phyloP scores from a whole-genome alignment of 2,329 filamentous ascomycete species.

The Cladosporium sp. region DNA sequence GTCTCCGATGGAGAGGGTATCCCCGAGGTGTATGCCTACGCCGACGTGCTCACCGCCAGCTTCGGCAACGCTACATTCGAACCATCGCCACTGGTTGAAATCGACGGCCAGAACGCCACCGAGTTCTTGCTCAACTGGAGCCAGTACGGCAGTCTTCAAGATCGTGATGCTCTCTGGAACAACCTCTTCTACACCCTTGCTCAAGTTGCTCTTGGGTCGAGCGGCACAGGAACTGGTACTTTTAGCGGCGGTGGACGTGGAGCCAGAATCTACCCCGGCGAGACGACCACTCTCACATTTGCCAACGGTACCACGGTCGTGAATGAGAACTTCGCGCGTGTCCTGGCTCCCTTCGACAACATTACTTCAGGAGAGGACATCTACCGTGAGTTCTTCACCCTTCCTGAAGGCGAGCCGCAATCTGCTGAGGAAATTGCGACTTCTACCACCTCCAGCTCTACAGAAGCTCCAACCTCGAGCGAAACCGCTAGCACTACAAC shows the following conservation, averaged over 20 bases:
- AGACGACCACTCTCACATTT: constrained; percentile 46
- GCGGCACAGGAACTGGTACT: constrained; percentile 44
- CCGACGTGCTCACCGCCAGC: constrained; percentile 46
- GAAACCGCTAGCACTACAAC: constrained; percentile 22
- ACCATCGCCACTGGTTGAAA: constrained; percentile 53
- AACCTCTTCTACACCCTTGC: constrained; percentile 50
- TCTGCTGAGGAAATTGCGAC: constrained; percentile 27
- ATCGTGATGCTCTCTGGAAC: constrained; percentile 59
- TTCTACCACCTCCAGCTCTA: constrained; percentile 20
- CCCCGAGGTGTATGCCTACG: constrained; percentile 58
- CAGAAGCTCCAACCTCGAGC: constrained; percentile 20
- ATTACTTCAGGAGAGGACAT: constrained; percentile 46
- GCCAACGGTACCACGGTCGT: constrained; percentile 46
- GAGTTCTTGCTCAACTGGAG: constrained; percentile 52
- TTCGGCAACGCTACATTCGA: constrained; percentile 43
- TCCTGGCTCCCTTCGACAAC: constrained; percentile 43
- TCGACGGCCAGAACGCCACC: constrained; percentile 58
- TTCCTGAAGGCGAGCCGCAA: constrained; percentile 23
- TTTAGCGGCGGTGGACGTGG: constrained; percentile 48
- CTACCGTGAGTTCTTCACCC: constrained; percentile 39
- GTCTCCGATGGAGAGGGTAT: constrained; percentile 62
- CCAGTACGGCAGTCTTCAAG: constrained; percentile 52
- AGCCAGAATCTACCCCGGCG: constrained; percentile 45
- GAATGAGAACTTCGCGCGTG: constrained; percentile 46
- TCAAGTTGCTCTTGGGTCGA: constrained; percentile 43